Conservation (phyloP, 441 rosid species). For the Pelargonium myrrhifolium region DNA sequence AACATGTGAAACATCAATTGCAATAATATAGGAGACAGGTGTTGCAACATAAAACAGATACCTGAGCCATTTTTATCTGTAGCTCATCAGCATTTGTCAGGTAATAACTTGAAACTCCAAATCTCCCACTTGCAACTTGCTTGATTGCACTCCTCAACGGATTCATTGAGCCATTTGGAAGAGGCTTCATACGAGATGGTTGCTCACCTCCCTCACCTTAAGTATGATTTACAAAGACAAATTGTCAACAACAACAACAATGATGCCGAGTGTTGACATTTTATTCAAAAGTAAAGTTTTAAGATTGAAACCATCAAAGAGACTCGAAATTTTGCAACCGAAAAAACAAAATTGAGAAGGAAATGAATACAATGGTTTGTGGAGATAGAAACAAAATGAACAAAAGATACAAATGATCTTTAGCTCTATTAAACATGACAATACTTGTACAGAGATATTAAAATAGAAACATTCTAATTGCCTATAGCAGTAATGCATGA, state of each 20-base stretch:
- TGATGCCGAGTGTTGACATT: no score
- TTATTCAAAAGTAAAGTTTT: no score
- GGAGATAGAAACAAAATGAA: no score
- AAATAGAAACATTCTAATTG: no score
- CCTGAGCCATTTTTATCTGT: conserved; percentile 99
- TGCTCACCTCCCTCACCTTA: conserved; percentile 99
- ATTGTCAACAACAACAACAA: background rate
- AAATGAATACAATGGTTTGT: no score
- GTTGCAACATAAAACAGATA: conserved; percentile 23
- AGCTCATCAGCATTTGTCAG: conserved; percentile 97
- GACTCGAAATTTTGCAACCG: no score
- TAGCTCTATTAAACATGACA: no score
- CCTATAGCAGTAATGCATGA: no score
- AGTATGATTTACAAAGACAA: background rate
- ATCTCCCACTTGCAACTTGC: conserved; percentile 99
- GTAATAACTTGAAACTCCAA: conserved; percentile 97
- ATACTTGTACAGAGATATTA: no score
- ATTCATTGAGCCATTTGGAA: conserved; percentile 83
- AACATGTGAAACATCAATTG: background rate
- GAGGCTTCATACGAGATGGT: conserved; percentile 95
- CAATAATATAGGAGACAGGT: background rate
- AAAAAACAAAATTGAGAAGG: no score
- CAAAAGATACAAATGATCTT: no score
- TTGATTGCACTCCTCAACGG: conserved; percentile 97
- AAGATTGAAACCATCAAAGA: no score